Base-by-base conservation (phyloP, 768 basidiomycete genomes). In the Mycena olivaceomarginata region DNA sequence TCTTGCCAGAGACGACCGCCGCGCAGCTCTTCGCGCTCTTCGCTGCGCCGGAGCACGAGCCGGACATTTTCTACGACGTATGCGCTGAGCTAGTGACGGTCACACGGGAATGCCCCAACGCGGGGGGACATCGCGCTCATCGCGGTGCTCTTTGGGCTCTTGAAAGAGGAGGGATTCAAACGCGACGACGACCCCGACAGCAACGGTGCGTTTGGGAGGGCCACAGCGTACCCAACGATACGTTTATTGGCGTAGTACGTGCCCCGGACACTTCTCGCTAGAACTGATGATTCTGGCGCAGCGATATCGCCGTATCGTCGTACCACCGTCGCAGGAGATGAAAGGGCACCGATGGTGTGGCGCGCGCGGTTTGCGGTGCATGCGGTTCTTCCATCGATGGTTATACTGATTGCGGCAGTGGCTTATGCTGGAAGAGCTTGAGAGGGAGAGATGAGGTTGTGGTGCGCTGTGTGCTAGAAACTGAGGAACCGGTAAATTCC, bases 161-260 rank as follows among this genome's bases (percentile, higher is more conserved):
- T 78, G 68, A 78, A 75, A 65, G 73, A 78, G 12, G 31, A 31
- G 31, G 77, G 73, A 1, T 48, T 78, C 39, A 59, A 39, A 57
- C 63, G 77, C n/a, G 77, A 75, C 46, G 73, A 22, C 10, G 16
- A 41, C 7, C 31, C 31, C 31, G 48, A 63, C 65, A 68, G 67
- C 13, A 18, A 12, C 1, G 25, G 64, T 10, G 45, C 57, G 0
- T 78, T 48, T 6, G 31, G 31, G 3, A 31, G 31, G 31, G 31
- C 31, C 31, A 31, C 31, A 31, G 31, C 4, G 31, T 31, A 31
- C 59, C 74, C 74, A 22, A 40, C 59, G 22, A 20, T 79, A 3
- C 69, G 70, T 15, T 70, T 18, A 25, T 20, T 63, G 4, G 31
- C 18, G 4, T 1, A 22, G 77, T 68, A 20, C 18, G 16, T 11